Percentiles rank a stretch among this genome's conserved stretches.
phyloP scores from a whole-genome alignment of 1,284 basidiomycete species.

The Inonotus hispidus region DNA sequence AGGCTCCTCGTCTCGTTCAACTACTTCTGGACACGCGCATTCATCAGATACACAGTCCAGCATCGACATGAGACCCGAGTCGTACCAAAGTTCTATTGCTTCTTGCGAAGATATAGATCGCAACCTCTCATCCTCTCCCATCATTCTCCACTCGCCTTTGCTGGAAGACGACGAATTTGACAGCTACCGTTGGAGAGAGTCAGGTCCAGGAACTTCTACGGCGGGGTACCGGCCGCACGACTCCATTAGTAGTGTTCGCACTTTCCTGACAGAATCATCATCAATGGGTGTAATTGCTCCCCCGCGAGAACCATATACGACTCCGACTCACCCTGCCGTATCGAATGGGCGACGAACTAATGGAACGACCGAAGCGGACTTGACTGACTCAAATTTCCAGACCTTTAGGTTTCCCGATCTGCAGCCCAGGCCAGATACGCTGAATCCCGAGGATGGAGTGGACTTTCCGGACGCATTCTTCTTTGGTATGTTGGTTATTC shows the following conservation, averaged over 20 bases:
- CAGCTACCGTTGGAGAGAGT: not conserved
- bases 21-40: not conserved
- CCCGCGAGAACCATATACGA: constrained; percentile 22
- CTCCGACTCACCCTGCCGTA: constrained; percentile 16
- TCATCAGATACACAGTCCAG: constrained; percentile 11
- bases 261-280: constrained; percentile 47
- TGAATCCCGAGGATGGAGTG: constrained; percentile 37
- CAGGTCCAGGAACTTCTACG: not conserved
- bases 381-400: constrained; percentile 16
- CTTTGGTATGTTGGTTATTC: constrained; percentile 32
- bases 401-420: constrained; percentile 18
- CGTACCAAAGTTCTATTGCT: constrained; percentile 8
- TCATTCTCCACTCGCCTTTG: constrained; percentile 16
- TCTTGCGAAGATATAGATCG: constrained; percentile 17
- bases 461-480: constrained; percentile 43
- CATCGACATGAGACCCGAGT: constrained; percentile 1
- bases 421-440: not conserved
- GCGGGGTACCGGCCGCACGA: constrained; percentile 27
- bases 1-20: constrained; percentile 5
- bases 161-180: constrained; percentile 2
- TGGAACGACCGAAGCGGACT: not conserved
- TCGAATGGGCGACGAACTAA: constrained; percentile 18
- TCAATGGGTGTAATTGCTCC: constrained; percentile 49
- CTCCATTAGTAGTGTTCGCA: constrained; percentile 55
- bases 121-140: constrained; percentile 17